Evolutionary conservation across 1,284 basidiomycete genomes (phyloP), one percentile per base, ranked within the genome.

Genomic region (Chiua sp.): DNA sequence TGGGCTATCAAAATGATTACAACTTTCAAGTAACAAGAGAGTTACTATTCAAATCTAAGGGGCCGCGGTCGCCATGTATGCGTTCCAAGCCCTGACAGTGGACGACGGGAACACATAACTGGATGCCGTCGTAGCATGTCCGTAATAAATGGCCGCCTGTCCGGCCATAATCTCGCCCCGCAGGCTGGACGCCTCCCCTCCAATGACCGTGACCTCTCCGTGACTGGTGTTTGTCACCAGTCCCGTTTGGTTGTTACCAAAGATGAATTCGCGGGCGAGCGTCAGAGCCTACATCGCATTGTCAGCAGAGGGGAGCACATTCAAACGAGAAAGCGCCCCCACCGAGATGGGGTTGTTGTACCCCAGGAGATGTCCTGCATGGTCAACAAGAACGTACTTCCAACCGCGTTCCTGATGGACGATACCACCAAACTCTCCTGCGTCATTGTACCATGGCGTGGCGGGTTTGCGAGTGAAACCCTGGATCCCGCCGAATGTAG

Each of bases 321-420:
- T n/a, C n/a, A 18, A 3, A 23, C 18, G 44, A 20, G 42, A 12
- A 26, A 51, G 18, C 44, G 48, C 11, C 67, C 85, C 53, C 70
- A 88, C 88, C 26, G 81, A 78, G 59, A 67, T 71, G 1, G 88
- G 88, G n/a, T 79, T 76, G 50, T 69, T 73, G n/a, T 75, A 65
- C 0, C 82, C 78, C 3, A 90, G 77, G 12, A 88, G 73, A 69
- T 90, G 87, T 7, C 87, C 87, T 1, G 87, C 80, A 52, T 77
- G 76, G 48, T 80, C 74, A 68, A 88, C 80, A 16, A 91, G 78
- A 6, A 80, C 82, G 64, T 88, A 91, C 20, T 82, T 85, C 82
- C 86, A 86, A 52, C 81, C 82, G 44, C 88, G 81, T 71, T 91
- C 89, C 69, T 90, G 88, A 67, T 89, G 87, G 16, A 89, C 80